Evolutionary conservation across 1,284 basidiomycete genomes (phyloP).

Genomic region (Somion occarium): DNA sequence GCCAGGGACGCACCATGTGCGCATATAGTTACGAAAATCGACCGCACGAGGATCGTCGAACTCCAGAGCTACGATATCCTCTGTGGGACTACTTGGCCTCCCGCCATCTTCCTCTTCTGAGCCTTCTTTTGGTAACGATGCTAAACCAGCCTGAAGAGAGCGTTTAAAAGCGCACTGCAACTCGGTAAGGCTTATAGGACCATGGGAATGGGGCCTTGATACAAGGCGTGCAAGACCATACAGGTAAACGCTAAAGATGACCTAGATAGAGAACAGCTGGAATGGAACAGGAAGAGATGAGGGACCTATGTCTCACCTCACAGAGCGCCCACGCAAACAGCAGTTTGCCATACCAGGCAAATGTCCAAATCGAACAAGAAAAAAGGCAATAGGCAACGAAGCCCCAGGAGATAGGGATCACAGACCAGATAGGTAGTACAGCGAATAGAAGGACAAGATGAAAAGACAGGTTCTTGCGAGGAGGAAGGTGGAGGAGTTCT

Average conservation of each 20-base stretch:
- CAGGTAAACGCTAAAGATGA: conserved; percentile 76
- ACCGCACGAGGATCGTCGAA: conserved; percentile 66
- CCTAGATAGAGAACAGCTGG: conserved; percentile 35
- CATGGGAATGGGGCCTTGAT: conserved; percentile 43
- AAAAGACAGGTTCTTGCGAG: conserved; percentile 43
- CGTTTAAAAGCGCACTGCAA: conserved; percentile 56
- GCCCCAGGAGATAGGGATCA: conserved; percentile 66
- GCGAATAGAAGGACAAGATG: conserved; percentile 53
- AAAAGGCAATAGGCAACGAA: conserved; percentile 56
- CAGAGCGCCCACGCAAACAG: conserved; percentile 47
- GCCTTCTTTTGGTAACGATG: conserved; percentile 44
- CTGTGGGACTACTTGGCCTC: conserved; percentile 57
- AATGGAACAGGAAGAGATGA: background rate
- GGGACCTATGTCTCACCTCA: conserved; percentile 45
- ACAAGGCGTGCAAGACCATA: conserved; percentile 50
- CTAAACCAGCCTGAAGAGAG: conserved; percentile 61
- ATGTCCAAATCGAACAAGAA: conserved; percentile 39
- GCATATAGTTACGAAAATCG: conserved; percentile 69
- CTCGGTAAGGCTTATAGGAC: conserved; percentile 45
- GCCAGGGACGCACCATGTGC: conserved; percentile 50
- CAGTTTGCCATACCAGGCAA: conserved; percentile 31
- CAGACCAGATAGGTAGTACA: conserved; percentile 68
- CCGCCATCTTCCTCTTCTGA: conserved; percentile 51
- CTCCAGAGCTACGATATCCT: conserved; percentile 52
- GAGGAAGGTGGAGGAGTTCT: conserved; percentile 25